phyloP scores from a whole-genome alignment of 371 early-diverging fungal genomes.

The Actinomucor elegans region DNA sequence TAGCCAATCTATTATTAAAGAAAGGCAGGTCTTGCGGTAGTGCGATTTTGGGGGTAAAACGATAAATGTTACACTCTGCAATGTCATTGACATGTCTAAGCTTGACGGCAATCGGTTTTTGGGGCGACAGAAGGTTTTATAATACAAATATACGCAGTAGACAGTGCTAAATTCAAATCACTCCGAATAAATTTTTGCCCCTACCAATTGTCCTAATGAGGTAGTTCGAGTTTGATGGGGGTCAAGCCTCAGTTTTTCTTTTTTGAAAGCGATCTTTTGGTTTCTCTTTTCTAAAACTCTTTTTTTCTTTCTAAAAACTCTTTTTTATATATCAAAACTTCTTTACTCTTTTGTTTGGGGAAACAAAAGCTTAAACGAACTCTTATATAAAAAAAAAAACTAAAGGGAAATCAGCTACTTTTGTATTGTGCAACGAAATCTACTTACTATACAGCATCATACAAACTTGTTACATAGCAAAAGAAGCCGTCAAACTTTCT shows the following conservation, averaged over 20 bases:
- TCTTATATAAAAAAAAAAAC: constrained; percentile 4
- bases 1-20: background rate
- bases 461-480: constrained; percentile 9
- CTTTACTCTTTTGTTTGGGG: constrained; percentile 20
- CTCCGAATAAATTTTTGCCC: constrained; percentile 31
- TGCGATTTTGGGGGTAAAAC: constrained; percentile 16
- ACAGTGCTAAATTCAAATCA: constrained; percentile 13
- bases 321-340: constrained; percentile 5
- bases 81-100: constrained; percentile 12
- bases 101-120: constrained; percentile 12
- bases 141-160: constrained; percentile 22
- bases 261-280: constrained; percentile 1
- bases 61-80: background rate
- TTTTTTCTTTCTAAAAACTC: constrained; percentile 11
- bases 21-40: too few relatives aligned
- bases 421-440: constrained; percentile 15
- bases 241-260: constrained; percentile 5
- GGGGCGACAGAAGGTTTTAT: constrained; percentile 19
- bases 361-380: constrained; percentile 9
- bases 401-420: background rate
- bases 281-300: background rate
- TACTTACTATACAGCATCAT: constrained; percentile 16
- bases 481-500: constrained; percentile 6
- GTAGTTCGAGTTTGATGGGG: constrained; percentile 26
- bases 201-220: constrained; percentile 27